Evolutionary conservation across 2,329 filamentous ascomycete species (phyloP).

Genomic region (Penicillium sp.): DNA sequence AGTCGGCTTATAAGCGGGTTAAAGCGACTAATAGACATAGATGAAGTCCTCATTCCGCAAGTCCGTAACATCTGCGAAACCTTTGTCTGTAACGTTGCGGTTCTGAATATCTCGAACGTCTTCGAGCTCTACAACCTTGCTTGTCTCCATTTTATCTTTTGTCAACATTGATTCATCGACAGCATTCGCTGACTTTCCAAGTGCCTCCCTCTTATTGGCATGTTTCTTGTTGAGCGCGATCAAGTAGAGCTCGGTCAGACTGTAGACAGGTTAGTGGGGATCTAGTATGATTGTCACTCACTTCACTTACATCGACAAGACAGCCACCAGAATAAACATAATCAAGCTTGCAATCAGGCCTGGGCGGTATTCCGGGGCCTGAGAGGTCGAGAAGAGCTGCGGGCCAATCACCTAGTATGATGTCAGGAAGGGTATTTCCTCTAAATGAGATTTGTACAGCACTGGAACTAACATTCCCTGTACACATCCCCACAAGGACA

Average conservation of each 20-base stretch:
- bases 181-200: slow-evolving; percentile 31
- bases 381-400: slow-evolving; percentile 34
- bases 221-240: slow-evolving; percentile 32
- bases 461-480: slow-evolving; percentile 31
- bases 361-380: slow-evolving; percentile 36
- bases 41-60: slow-evolving; percentile 13
- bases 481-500: slow-evolving; percentile 39
- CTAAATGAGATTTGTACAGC: neutral
- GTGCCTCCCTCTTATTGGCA: slow-evolving; percentile 27
- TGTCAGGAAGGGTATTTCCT: neutral
- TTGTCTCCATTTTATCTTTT: slow-evolving; percentile 14
- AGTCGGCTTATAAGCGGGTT: neutral
- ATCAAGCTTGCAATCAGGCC: slow-evolving; percentile 35
- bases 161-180: slow-evolving; percentile 37
- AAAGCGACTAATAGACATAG: slow-evolving; percentile 9
- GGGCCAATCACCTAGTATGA: slow-evolving; percentile 26
- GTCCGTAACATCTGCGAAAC: slow-evolving; percentile 11
- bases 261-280: neutral
- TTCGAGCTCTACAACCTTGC: neutral
- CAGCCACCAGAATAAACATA: slow-evolving; percentile 34
- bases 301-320: slow-evolving; percentile 24
- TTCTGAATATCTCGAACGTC: neutral
- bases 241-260: slow-evolving; percentile 32
- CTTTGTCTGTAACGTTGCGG: slow-evolving; percentile 9
- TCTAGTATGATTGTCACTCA: too few species aligned